Conservation (phyloP, 2,329 filamentous ascomycete genomes). For the Colletotrichum sp. region DNA sequence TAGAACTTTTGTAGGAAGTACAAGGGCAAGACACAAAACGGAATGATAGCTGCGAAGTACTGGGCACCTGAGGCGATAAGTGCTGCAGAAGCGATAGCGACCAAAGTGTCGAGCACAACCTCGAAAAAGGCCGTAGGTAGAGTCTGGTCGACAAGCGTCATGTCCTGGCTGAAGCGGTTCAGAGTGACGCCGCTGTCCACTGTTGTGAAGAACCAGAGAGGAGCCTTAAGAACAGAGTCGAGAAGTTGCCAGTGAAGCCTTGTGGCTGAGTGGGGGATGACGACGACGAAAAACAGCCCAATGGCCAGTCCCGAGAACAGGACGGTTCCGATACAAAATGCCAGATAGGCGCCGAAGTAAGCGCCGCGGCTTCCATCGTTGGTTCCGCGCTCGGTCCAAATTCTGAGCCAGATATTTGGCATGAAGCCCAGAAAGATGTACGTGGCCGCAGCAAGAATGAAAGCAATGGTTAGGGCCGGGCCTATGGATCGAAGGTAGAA, state of each 20-base stretch:
- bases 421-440: conserved; percentile 3
- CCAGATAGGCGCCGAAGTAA: background rate
- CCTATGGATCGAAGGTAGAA: background rate
- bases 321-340: background rate
- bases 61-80: conserved; percentile 26
- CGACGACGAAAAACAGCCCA: background rate
- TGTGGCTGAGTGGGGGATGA: background rate
- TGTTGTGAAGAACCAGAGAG: conserved; percentile 24
- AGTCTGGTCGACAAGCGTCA: conserved; percentile 26
- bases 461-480: background rate
- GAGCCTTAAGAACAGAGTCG: background rate
- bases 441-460: conserved; percentile 1
- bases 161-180: conserved; percentile 31
- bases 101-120: conserved; percentile 29
- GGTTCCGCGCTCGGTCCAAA: conserved; percentile 12
- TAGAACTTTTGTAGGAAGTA: conserved; percentile 40
- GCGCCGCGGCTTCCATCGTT: background rate
- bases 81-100: background rate
- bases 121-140: conserved; percentile 22
- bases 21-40: conserved; percentile 26
- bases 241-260: conserved; percentile 2
- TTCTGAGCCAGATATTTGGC: conserved; percentile 8
- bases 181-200: conserved; percentile 25
- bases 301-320: background rate
- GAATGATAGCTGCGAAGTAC: conserved; percentile 33